A percentile compares a stretch with the other conserved stretches of the same genome.
These are phyloP conservation scores for Scheffersomyces titani DNA, from an alignment of 1,139 yeast species.

Conservation along the genomic window DNA sequence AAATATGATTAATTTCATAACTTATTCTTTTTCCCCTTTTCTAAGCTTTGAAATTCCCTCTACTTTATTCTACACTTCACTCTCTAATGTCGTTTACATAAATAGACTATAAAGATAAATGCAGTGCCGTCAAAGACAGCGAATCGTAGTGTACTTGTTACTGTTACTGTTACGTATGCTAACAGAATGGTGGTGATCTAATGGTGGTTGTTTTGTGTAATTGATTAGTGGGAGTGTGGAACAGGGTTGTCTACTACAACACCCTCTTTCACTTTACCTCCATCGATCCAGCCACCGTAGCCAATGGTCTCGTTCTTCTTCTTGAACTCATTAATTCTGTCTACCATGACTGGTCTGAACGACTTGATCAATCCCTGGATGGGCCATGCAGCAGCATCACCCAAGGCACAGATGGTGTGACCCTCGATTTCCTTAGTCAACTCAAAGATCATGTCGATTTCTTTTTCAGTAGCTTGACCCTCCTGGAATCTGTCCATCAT, in stretches of 20 bases:
- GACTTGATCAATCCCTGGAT: conserved; percentile 82
- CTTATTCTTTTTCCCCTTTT: background rate
- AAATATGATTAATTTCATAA: too few species aligned
- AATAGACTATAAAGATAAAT: background rate
- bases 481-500: conserved; percentile 79
- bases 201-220: background rate
- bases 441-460: conserved; percentile 81
- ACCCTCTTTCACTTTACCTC: conserved; percentile 65
- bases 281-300: conserved; percentile 79
- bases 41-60: background rate
- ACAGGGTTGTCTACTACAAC: conserved; percentile 63
- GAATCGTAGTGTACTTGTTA: background rate
- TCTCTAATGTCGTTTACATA: background rate
- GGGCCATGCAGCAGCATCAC: conserved; percentile 95
- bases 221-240: conserved; percentile 43
- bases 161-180: background rate
- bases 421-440: conserved; percentile 85
- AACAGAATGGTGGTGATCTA: background rate
- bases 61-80: background rate
- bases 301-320: conserved; percentile 45
- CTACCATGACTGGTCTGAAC: conserved; percentile 79
- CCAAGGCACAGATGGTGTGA: conserved; percentile 87
- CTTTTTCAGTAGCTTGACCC: conserved; percentile 79
- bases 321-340: conserved; percentile 60
- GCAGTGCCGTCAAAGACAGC: background rate